These are phyloP conservation scores for Barnettozyma siamensis DNA, from an alignment of 805 yeast genomes.

Conservation along the genomic window DNA sequence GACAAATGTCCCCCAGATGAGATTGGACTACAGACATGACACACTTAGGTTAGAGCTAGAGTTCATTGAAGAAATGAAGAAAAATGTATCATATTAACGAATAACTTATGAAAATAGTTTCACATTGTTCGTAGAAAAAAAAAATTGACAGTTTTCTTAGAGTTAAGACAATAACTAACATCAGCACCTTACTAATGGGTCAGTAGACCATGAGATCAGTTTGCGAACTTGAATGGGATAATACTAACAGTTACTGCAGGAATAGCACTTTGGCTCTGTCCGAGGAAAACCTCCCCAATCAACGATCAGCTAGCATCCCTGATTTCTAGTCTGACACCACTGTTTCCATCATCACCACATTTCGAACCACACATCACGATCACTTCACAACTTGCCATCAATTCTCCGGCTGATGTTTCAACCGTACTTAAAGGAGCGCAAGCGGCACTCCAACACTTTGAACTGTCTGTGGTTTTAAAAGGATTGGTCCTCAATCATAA, in stretches of 20 bases:
- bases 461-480: slow-evolving; percentile 12
- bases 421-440: slow-evolving; percentile 50
- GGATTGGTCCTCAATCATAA: slow-evolving; percentile 15
- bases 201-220: no score
- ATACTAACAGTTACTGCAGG: not conserved
- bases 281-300: slow-evolving; percentile 47
- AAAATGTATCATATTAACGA: not conserved
- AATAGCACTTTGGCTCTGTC: slow-evolving; percentile 72
- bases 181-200: no score
- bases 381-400: slow-evolving; percentile 51
- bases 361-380: slow-evolving; percentile 78
- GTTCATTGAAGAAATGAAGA: slow-evolving; percentile 10
- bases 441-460: slow-evolving; percentile 40
- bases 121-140: no score
- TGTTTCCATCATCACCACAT: slow-evolving; percentile 65
- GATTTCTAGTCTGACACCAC: slow-evolving; percentile 58
- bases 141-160: no score
- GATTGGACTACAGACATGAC: slow-evolving; percentile 21
- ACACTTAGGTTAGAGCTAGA: slow-evolving; percentile 17
- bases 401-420: slow-evolving; percentile 50
- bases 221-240: no score
- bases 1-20: slow-evolving; percentile 25
- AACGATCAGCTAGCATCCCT: slow-evolving; percentile 52
- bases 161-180: no score
- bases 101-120: no score